Evolutionary conservation across 2,329 filamentous ascomycete genomes (phyloP).

Genomic region (Sclerotinia glacialis): DNA sequence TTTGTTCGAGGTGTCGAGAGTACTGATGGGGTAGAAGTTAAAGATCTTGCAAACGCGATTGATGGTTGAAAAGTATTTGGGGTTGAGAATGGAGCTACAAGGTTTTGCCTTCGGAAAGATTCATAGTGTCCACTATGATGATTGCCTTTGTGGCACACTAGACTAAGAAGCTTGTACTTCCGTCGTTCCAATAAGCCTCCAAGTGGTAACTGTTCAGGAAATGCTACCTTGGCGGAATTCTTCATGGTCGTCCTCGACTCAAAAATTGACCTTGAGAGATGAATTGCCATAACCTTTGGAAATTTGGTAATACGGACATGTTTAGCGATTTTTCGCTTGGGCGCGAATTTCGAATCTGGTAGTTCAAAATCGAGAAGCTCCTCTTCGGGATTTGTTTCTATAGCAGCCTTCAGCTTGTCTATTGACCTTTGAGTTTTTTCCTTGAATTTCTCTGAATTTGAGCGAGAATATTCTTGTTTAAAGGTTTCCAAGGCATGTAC

Average conservation of each 20-base stretch:
- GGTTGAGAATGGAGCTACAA: slow-evolving; percentile 77
- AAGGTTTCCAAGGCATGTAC: slow-evolving; percentile 69
- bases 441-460: slow-evolving; percentile 52
- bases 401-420: slow-evolving; percentile 62
- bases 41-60: slow-evolving; percentile 55
- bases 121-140: slow-evolving; percentile 98
- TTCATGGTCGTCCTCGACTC: slow-evolving; percentile 78
- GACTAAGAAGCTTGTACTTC: slow-evolving; percentile 78
- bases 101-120: slow-evolving; percentile 83
- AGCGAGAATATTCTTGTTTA: slow-evolving; percentile 54
- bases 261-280: slow-evolving; percentile 91
- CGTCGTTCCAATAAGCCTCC: slow-evolving; percentile 75
- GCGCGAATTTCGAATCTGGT: slow-evolving; percentile 70
- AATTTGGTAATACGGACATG: slow-evolving; percentile 85
- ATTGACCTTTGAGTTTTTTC: slow-evolving; percentile 57
- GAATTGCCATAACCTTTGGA: slow-evolving; percentile 85
- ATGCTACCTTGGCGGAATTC: slow-evolving; percentile 90
- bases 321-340: slow-evolving; percentile 79
- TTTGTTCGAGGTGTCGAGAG: slow-evolving; percentile 39
- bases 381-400: slow-evolving; percentile 79
- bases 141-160: slow-evolving; percentile 92
- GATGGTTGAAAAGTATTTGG: slow-evolving; percentile 74
- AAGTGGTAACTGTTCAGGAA: slow-evolving; percentile 80
- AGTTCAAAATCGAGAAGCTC: slow-evolving; percentile 69
- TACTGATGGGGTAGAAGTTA: slow-evolving; percentile 33